Conservation (phyloP, 768 basidiomycete genomes). For the Auriscalpium microsporum region DNA sequence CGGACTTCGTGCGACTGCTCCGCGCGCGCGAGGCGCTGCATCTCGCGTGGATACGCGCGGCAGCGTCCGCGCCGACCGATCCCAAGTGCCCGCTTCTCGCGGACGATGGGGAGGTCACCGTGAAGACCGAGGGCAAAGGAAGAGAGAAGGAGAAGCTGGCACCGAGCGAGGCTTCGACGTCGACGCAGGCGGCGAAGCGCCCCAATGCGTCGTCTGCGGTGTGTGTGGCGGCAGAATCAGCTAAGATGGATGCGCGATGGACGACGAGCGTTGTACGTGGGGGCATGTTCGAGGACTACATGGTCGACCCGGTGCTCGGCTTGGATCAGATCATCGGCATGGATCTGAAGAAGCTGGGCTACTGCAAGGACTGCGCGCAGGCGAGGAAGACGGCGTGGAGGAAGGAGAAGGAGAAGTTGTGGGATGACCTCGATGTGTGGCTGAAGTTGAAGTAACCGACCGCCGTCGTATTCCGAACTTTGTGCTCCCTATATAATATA, state of each 20-base stretch:
- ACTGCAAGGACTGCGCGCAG: conserved; percentile 27
- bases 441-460: conserved; percentile 1
- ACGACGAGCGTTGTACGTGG: conserved; percentile 10
- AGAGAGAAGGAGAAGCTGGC: neutral
- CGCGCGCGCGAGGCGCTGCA: conserved; percentile 17
- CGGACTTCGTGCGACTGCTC: conserved; percentile 18
- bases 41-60: conserved; percentile 14
- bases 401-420: conserved; percentile 10
- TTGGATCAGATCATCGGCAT: conserved; percentile 24
- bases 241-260: conserved; percentile 12
- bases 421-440: conserved; percentile 10
- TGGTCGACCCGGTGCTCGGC: conserved; percentile 29
- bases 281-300: conserved; percentile 21
- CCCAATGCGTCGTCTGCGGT: neutral
- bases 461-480: no score
- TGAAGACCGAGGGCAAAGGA: neutral
- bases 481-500: no score
- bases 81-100: conserved; percentile 5
- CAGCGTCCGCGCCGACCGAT: conserved; percentile 15
- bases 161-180: no score
- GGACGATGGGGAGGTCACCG: neutral
- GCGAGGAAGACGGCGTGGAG: conserved; percentile 23
- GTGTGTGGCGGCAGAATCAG: conserved; percentile 11
- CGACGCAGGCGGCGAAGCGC: no score
- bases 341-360: conserved; percentile 23